Evolutionary conservation across 805 yeast species (phyloP).

Genomic region (Pichia membranifaciens): DNA sequence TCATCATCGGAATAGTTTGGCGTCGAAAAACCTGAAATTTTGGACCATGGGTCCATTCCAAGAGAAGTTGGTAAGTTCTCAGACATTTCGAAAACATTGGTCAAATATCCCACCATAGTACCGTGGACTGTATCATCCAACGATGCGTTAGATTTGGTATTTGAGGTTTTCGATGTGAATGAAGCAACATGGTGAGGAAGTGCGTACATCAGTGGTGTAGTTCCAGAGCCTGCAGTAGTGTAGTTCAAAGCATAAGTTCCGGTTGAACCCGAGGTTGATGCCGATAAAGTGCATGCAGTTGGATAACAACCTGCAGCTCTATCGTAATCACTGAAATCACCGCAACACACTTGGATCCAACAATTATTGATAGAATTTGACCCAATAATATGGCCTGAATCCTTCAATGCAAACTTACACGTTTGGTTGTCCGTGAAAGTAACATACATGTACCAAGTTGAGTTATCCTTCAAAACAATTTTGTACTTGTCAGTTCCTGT

Average conservation of each 20-base stretch:
- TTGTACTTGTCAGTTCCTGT: constrained; percentile 34
- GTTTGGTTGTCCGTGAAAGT: constrained; percentile 24
- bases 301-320: constrained; percentile 64
- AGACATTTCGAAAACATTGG: constrained; percentile 37
- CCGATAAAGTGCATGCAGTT: constrained; percentile 31
- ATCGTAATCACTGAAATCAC: constrained; percentile 46
- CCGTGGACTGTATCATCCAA: constrained; percentile 50
- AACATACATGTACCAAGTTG: constrained; percentile 49
- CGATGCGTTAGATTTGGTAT: constrained; percentile 29
- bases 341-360: constrained; percentile 42
- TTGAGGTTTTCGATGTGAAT: constrained; percentile 27
- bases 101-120: constrained; percentile 38
- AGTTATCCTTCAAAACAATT: constrained; percentile 34
- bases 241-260: constrained; percentile 40
- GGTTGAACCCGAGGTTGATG: constrained; percentile 34
- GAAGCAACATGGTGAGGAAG: constrained; percentile 47
- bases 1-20: constrained; percentile 38
- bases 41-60: constrained; percentile 52
- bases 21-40: constrained; percentile 31
- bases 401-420: constrained; percentile 29
- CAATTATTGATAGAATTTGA: constrained; percentile 35
- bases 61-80: constrained; percentile 38
- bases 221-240: constrained; percentile 40
- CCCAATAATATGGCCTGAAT: constrained; percentile 34
- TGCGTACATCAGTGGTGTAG: constrained; percentile 39